phyloP scores from a whole-genome alignment of 2,329 filamentous ascomycete species.

The Penicillium polonicum region DNA sequence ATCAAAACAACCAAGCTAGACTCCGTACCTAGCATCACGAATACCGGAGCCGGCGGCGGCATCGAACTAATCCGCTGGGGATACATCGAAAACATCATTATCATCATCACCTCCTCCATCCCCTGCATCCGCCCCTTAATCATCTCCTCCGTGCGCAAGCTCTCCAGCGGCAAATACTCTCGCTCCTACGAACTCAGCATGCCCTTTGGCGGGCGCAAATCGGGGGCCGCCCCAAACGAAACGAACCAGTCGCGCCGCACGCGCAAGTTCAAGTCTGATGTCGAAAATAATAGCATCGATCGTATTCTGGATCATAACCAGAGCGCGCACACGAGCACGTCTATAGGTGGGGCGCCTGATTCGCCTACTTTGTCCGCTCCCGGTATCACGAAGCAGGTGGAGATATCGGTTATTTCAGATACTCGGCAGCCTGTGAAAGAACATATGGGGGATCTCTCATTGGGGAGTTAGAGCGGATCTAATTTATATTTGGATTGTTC shows the following conservation, averaged over 20 bases:
- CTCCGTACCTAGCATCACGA: constrained; percentile 28
- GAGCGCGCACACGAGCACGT: constrained; percentile 11
- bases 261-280: constrained; percentile 14
- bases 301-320: constrained; percentile 23
- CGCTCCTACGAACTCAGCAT: constrained; percentile 31
- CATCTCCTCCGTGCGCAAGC: constrained; percentile 32
- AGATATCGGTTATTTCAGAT: constrained; percentile 25
- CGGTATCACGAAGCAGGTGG: constrained; percentile 32
- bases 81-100: constrained; percentile 30
- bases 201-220: constrained; percentile 23
- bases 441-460: neutral
- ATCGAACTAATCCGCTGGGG: constrained; percentile 33
- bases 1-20: constrained; percentile 32
- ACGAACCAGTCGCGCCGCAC: constrained; percentile 17
- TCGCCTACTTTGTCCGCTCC: constrained; percentile 10
- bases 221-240: constrained; percentile 12
- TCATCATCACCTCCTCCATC: constrained; percentile 34
- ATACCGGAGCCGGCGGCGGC: constrained; percentile 25
- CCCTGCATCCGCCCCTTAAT: constrained; percentile 33
- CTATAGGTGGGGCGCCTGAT: constrained; percentile 8
- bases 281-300: constrained; percentile 28
- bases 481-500: neutral
- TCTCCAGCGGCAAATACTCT: constrained; percentile 27
- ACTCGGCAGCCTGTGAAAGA: neutral
- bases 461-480: neutral